Percentiles rank a stretch among this genome's conserved stretches.
Conservation (phyloP, 148 eudicot genomes). For the Agrostemma githago region DNA sequence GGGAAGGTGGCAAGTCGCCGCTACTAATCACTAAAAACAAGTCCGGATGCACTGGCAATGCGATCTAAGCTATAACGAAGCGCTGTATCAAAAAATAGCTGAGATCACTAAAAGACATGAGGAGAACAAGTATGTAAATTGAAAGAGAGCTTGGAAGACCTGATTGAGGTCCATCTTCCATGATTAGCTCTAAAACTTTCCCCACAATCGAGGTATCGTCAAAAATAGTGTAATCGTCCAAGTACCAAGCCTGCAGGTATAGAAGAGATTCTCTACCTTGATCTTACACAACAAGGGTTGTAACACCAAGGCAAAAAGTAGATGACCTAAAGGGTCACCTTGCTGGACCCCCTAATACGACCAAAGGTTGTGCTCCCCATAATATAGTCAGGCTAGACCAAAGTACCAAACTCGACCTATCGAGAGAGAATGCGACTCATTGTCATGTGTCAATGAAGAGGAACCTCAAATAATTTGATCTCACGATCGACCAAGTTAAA, state of each 20-base stretch:
- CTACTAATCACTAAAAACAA: no score
- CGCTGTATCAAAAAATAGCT: no score
- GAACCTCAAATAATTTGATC: not conserved
- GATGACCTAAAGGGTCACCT: not conserved
- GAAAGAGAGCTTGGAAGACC: no score
- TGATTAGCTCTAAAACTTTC: not conserved
- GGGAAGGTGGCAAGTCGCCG: no score
- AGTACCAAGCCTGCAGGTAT: not conserved
- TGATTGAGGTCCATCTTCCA: not conserved
- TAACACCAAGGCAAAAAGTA: not conserved
- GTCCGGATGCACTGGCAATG: no score
- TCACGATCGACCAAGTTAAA: not conserved
- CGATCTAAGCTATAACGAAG: no score
- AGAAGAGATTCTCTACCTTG: not conserved
- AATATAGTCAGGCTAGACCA: not conserved
- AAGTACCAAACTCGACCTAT: not conserved
- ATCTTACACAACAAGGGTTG: not conserved
- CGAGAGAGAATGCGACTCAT: not conserved
- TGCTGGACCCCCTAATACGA: not conserved
- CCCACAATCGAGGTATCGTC: not conserved
- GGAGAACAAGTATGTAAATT: no score
- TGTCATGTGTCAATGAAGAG: not conserved
- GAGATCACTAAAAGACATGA: no score
- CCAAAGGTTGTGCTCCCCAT: not conserved
- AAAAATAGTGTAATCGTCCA: not conserved